These are phyloP conservation scores for Rutstroemia sp. DNA, from an alignment of 2,329 filamentous ascomycete genomes.

Conservation along the genomic window DNA sequence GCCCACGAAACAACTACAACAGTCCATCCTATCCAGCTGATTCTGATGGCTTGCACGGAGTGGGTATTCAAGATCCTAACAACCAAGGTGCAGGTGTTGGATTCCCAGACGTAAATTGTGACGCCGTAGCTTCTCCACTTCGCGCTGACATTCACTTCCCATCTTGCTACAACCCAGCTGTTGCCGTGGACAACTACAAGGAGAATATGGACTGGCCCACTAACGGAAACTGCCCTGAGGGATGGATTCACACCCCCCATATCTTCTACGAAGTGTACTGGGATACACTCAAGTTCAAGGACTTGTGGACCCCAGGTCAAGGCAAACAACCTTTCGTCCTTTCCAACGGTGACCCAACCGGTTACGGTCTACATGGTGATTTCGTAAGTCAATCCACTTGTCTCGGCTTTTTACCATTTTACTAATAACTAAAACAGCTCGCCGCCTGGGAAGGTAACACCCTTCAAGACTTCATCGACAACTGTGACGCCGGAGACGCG, in stretches of 20 bases:
- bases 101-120: slow-evolving; percentile 66
- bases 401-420: neutral
- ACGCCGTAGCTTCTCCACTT: slow-evolving; percentile 55
- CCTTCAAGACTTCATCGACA: slow-evolving; percentile 63
- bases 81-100: slow-evolving; percentile 51
- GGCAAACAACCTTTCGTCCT: slow-evolving; percentile 64
- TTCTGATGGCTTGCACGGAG: slow-evolving; percentile 46
- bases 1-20: slow-evolving; percentile 41
- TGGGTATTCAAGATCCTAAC: slow-evolving; percentile 45
- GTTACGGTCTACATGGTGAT: slow-evolving; percentile 71
- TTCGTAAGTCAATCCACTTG: slow-evolving; percentile 38
- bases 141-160: slow-evolving; percentile 82
- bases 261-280: slow-evolving; percentile 86
- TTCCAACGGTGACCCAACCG: slow-evolving; percentile 69
- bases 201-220: slow-evolving; percentile 71
- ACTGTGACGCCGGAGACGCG: slow-evolving; percentile 54
- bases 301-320: slow-evolving; percentile 54
- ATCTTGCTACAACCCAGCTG: slow-evolving; percentile 78
- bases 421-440: slow-evolving; percentile 50
- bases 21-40: slow-evolving; percentile 43
- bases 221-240: slow-evolving; percentile 65
- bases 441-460: slow-evolving; percentile 66
- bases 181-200: slow-evolving; percentile 42
- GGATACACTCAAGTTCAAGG: slow-evolving; percentile 59
- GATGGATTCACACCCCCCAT: slow-evolving; percentile 61